Base-by-base conservation (phyloP, 202 grass and related monocot genomes). In the Bolboschoenoplectus hybrid region DNA sequence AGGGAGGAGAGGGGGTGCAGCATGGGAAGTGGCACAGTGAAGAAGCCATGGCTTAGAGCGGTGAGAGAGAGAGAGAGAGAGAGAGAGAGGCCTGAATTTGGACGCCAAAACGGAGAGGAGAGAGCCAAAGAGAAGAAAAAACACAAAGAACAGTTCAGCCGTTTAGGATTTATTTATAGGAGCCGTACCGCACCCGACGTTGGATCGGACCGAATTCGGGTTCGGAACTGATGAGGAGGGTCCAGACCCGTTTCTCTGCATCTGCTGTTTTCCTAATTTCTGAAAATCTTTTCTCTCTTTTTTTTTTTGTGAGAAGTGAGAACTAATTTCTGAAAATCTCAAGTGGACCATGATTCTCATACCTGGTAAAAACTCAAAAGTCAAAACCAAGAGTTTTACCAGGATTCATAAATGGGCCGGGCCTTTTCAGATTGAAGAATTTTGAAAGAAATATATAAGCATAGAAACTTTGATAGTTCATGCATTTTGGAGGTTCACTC, bases 11-110 rank as follows among this genome's bases (percentile, higher is more conserved):
- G 46, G 81, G 32, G 65, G 11, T 83, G 81, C 41, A 57, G 75
- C 46, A 84, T 35, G 82, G 46, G 3, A 84, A 84, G 63, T 84
- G 82, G 49, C 82, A 84, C 14, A 84, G 63, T 55, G 82, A 84
- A 40, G 82, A 56, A 57, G 53, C 7, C 75, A 80, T 80, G 75
- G 52, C 9, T 50, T 8, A 11, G 11, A 43, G 52, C 2, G 17
- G 38, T 45, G 41, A 65, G 49, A 84, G 14, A 82, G 38, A 65
- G 49, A 84, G 7, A 82, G 38, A n/a, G 41, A 65, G 49, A 84
- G 14, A 82, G 38, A 65, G 49, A 84, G 7, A 82, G 38, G 16
- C 26, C 43, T 56, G 82, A 68, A 84, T 65, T 68, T 68, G 17
- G 82, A 38, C 47, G 45, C 10, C 9, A n/a, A 70, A 52, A 12